Percentiles rank a stretch among this genome's conserved stretches.
Evolutionary conservation across 108 stramenopile genomes (phyloP).

Genomic region (Cyclotella atomus): DNA sequence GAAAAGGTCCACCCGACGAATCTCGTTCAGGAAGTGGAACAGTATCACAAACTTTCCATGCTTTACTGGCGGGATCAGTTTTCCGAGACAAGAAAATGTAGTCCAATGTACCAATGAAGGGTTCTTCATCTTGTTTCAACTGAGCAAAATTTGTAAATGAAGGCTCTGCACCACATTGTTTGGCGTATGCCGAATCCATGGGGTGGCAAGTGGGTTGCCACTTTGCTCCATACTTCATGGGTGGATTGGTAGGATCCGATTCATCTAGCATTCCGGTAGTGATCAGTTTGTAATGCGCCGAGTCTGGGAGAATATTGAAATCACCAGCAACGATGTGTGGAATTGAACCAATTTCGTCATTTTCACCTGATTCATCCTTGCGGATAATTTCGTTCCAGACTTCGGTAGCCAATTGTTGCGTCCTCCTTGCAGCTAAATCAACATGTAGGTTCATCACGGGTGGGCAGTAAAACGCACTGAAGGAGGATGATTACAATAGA

Average conservation of each 20-base stretch:
- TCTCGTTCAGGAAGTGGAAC: slow-evolving; percentile 53
- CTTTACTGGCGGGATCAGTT: neutral
- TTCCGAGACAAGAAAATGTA: slow-evolving; percentile 86
- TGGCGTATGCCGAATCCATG: slow-evolving; percentile 81
- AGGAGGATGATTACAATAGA: no score
- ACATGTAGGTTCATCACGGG: slow-evolving; percentile 87
- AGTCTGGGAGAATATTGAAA: slow-evolving; percentile 91
- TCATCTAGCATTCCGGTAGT: slow-evolving; percentile 78
- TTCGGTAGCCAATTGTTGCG: slow-evolving; percentile 46
- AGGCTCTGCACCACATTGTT: slow-evolving; percentile 62
- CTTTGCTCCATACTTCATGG: slow-evolving; percentile 64
- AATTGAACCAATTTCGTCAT: slow-evolving; percentile 8
- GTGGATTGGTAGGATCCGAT: slow-evolving; percentile 60
- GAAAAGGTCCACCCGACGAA: slow-evolving; percentile 69
- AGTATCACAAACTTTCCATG: slow-evolving; percentile 44
- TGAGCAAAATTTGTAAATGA: slow-evolving; percentile 95
- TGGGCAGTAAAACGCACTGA: slow-evolving; percentile 88
- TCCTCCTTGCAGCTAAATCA: slow-evolving; percentile 67
- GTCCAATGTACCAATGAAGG: slow-evolving; percentile 93
- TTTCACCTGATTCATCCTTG: slow-evolving; percentile 10
- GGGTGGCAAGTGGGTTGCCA: slow-evolving; percentile 56
- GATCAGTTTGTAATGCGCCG: slow-evolving; percentile 83
- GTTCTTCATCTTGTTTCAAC: slow-evolving; percentile 57
- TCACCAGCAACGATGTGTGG: slow-evolving; percentile 86
- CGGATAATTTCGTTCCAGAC: slow-evolving; percentile 12